Conservation (phyloP, 345 rosid species). For the Hevea brasiliensis region DNA sequence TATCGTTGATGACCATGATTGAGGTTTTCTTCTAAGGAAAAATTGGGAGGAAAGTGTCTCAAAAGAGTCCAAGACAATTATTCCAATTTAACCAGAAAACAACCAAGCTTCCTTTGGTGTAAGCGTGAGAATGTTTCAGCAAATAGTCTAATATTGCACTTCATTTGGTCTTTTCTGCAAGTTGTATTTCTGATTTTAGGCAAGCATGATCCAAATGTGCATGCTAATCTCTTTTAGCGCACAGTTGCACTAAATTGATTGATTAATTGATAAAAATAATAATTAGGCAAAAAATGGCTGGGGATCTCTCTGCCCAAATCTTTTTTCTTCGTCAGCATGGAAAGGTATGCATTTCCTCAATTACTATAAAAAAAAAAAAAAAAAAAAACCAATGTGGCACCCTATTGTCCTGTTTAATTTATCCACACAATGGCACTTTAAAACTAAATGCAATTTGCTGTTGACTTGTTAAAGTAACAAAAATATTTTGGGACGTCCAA, state of each 20-base stretch:
- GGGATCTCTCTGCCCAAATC: neutral
- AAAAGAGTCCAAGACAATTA: neutral
- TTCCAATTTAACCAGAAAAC: neutral
- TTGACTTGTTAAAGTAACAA: neutral
- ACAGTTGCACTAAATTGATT: neutral
- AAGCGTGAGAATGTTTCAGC: neutral
- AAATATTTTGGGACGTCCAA: neutral
- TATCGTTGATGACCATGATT: neutral
- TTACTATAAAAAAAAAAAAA: no score
- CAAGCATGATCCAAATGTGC: neutral
- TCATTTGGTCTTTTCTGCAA: neutral
- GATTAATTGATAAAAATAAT: neutral
- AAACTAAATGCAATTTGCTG: neutral
- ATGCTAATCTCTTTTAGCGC: neutral
- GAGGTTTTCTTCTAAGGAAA: neutral
- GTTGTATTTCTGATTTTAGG: neutral
- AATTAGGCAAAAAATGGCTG: no score
- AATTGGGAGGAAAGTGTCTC: neutral
- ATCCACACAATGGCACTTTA: neutral
- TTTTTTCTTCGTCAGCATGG: neutral
- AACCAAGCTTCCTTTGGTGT: neutral
- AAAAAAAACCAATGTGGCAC: neutral
- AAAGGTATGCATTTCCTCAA: no score
- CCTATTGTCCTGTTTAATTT: neutral
- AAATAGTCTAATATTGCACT: neutral